Evolutionary conservation across 805 yeast species (phyloP), one percentile per base, ranked within the genome.

Genomic region (Blastobotrys robertii): DNA sequence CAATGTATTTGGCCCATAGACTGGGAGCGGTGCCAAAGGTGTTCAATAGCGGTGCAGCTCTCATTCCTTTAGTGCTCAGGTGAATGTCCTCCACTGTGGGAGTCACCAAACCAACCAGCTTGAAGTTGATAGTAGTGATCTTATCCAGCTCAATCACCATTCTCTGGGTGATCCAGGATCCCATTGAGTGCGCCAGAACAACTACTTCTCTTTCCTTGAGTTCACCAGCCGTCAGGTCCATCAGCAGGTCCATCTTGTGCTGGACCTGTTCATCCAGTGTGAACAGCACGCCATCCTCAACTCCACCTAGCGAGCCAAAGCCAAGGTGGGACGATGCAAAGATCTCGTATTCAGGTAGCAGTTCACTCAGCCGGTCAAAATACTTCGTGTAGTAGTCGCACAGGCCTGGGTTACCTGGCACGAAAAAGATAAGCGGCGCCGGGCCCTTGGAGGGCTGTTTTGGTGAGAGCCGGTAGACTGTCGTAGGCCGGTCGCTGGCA

Each of bases 331-430:
- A 75, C n/a, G 77, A 66, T 32, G 79, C 75, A 29, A 78, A 56
- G 1, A 79, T 57, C 51, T 79, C 82, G 50, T 70, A 65, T 12
- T 57, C 59, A 2, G 78, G 76, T 41, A 63, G 55, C 30, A 50
- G 51, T 16, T 55, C 53, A 43, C 73, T 73, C 42, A 78, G 49
- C 16, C 58, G 51, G 9, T 63, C 58, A 25, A 82, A 56, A 52
- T 77, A 80, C 3, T 73, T 73, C 13, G 65, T 65, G 57, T 83
- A 83, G 59, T 73, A 83, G 47, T 77, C 78, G 34, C 77, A 68
- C 22, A 83, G 59, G 0, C 90, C 92, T 0, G 92, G 92, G 50
- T 83, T 83, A 0, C 92, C 92, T 0, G 92, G 90, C 4, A 83
- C 67, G 49, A 81, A 68, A 4, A 77, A 68, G 37, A 81, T 57